Percentiles rank a stretch among this genome's conserved stretches.
Conservation (phyloP, 345 rosid species). For the Aurinia saxatilis region DNA sequence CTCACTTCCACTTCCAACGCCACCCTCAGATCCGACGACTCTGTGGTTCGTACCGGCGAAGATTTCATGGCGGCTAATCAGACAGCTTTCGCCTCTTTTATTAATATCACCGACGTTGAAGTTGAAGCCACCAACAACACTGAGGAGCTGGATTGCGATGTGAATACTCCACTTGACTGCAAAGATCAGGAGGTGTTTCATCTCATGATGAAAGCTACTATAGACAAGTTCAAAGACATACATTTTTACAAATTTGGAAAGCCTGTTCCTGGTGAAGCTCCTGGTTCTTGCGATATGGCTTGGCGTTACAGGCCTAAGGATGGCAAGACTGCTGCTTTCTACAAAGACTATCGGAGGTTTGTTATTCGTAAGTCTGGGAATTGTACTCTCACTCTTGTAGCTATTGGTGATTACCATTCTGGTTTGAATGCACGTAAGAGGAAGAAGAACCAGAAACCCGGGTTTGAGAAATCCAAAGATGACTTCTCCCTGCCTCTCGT, state of each 20-base stretch:
- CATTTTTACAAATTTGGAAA: constrained; percentile 91
- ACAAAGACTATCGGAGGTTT: no score
- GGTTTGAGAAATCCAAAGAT: constrained; percentile 50
- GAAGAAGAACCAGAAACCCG: constrained; percentile 59
- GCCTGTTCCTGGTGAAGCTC: no score
- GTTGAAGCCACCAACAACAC: no score
- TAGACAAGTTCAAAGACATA: constrained; percentile 74
- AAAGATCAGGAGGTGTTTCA: constrained; percentile 82
- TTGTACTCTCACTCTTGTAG: constrained; percentile 51
- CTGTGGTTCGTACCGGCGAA: constrained; percentile 80
- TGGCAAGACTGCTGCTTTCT: constrained; percentile 76
- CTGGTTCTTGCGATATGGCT: no score
- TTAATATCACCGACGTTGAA: no score
- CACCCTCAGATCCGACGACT: no score
- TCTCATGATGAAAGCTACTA: constrained; percentile 73
- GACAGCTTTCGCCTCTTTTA: constrained; percentile 52
- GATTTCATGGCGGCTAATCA: constrained; percentile 78
- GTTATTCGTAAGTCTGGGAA: constrained; percentile 50
- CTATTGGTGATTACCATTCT: constrained; percentile 79
- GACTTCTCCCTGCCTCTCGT: constrained; percentile 43
- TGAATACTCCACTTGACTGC: constrained; percentile 55
- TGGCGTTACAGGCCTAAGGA: constrained; percentile 94
- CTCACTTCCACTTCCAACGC: constrained; percentile 78
- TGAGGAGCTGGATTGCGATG: constrained; percentile 35
- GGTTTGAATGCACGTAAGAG: constrained; percentile 94